Evolutionary conservation across 768 basidiomycete genomes (phyloP).

Genomic region (Mycena floridula): DNA sequence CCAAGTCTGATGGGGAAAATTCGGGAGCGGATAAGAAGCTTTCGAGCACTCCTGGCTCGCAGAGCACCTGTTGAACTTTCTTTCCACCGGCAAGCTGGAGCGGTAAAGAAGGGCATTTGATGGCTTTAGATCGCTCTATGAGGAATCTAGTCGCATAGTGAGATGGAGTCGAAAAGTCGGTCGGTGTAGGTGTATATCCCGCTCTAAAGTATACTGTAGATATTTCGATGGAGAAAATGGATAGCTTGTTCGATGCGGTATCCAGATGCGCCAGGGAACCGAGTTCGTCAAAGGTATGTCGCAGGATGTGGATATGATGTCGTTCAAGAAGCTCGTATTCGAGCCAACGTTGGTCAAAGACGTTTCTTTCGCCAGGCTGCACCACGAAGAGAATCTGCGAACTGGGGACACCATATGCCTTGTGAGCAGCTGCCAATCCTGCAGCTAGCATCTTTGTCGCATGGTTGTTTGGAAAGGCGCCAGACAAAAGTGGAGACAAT

Average conservation of each 20-base stretch:
- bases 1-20: conserved; percentile 24
- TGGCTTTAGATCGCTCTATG: conserved; percentile 77
- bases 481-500: conserved; percentile 43
- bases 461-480: conserved; percentile 63
- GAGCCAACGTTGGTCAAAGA: conserved; percentile 88
- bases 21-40: conserved; percentile 49
- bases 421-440: conserved; percentile 78
- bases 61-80: conserved; percentile 89
- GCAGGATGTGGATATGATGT: conserved; percentile 66
- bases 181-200: conserved; percentile 79
- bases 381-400: conserved; percentile 79
- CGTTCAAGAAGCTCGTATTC: conserved; percentile 85
- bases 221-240: conserved; percentile 53
- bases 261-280: conserved; percentile 49
- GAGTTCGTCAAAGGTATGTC: conserved; percentile 73
- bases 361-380: conserved; percentile 83
- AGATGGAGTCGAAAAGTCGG: conserved; percentile 61
- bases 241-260: conserved; percentile 35
- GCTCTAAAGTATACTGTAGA: conserved; percentile 89
- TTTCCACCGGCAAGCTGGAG: conserved; percentile 95
- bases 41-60: conserved; percentile 67
- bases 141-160: conserved; percentile 72
- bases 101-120: conserved; percentile 89
- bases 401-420: conserved; percentile 58
- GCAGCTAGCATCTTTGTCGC: conserved; percentile 63